phyloP scores from a whole-genome alignment of 495 filamentous ascomycete species.

The Xylaria grammica region DNA sequence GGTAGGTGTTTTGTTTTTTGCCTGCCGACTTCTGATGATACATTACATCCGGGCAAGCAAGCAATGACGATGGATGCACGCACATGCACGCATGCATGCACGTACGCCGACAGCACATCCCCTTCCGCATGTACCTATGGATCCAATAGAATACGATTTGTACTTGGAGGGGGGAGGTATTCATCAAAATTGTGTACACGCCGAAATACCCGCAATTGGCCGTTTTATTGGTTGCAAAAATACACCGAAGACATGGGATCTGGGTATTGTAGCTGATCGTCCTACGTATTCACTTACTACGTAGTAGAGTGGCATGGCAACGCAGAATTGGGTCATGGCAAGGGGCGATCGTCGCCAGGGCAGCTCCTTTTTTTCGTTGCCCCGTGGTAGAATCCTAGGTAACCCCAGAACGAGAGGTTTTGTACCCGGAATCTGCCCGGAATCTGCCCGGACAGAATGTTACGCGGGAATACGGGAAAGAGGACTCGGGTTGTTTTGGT shows the following conservation, averaged over 20 bases:
- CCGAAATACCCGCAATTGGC: slow-evolving; percentile 5
- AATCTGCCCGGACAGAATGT: too few relatives aligned
- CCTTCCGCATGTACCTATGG: background rate
- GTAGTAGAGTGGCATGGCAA: slow-evolving; percentile 11
- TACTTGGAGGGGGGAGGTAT: too few relatives aligned
- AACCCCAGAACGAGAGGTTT: too few relatives aligned
- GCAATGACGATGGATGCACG: slow-evolving; percentile 16
- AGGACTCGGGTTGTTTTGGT: too few relatives aligned
- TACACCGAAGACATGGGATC: background rate
- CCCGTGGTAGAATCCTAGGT: too few relatives aligned
- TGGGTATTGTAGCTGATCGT: background rate
- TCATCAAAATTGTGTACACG: background rate
- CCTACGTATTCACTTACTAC: background rate
- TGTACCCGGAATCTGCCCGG: too few relatives aligned
- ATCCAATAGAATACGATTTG: too few relatives aligned
- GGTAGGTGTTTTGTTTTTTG: background rate
- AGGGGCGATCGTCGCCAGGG: slow-evolving; percentile 2
- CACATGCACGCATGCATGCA: too few relatives aligned
- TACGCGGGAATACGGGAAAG: too few relatives aligned
- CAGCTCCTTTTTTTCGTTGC: background rate
- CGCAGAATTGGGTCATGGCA: background rate
- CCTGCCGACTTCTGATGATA: background rate
- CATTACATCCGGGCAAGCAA: background rate
- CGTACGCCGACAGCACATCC: slow-evolving; percentile 12
- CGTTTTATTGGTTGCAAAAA: too few relatives aligned